Evolutionary conservation across 345 rosid species (phyloP), one percentile per base, ranked within the genome.

Genomic region (Eucalyptus regnans): DNA sequence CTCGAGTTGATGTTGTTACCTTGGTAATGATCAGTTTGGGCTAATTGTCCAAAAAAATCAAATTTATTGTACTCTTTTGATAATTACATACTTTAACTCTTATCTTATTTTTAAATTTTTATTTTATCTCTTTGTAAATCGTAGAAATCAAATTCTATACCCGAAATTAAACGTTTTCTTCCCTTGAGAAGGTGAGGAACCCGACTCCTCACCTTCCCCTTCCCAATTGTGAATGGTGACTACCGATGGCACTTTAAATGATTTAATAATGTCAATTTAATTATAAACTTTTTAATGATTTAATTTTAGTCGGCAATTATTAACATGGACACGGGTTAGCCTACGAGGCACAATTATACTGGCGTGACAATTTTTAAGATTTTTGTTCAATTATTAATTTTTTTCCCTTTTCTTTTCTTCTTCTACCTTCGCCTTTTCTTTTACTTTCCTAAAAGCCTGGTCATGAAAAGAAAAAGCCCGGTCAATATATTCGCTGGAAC

Each of bases 141-240:
- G 2, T 58, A 12, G 0, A 0, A 25, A 12, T 58, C 1, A 0
- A 58, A 58, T 23, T 2, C 0, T 0, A 25, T 3, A 10, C 2
- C 7, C 5, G 0, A 1, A 58, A 5, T 3, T 58, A 58, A 25
- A 58, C 6, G 1, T 5, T 6, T 3, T 27, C 7, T 5, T 0
- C 3, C 1, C n/a, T 2, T 25, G 3, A 58, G 0, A 58, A 58
- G 1, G 6, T 58, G 7, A 9, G 0, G 1, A 16, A 51, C 6
- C 2, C 5, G 3, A 15, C 18, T 50, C 54, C 15, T 6, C 2
- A 50, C 10, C 7, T 15, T 17, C 54, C 18, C 17, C 1, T 50
- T 15, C 20, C 7, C 54, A 50, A 46, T 44, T 44, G 48, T 46
- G 48, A 46, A 46, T 3, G 1, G 3, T 3, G 11, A 46, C 48